These are phyloP conservation scores for Lactifluus rugatus DNA, from an alignment of 768 basidiomycete species.

Conservation along the genomic window DNA sequence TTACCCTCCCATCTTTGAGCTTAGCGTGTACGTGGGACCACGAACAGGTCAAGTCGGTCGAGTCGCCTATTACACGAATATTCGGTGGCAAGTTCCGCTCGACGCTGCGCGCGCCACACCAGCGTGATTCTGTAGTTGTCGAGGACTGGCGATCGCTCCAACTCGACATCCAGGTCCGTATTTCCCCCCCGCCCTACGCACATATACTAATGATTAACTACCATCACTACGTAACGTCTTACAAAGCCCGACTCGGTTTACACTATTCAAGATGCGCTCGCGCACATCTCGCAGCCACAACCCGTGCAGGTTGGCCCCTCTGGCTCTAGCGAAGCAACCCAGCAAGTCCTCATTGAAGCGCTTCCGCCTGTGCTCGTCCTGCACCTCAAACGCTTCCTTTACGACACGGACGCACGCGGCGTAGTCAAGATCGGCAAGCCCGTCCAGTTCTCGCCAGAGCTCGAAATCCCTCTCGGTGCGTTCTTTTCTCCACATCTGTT, in stretches of 20 bases:
- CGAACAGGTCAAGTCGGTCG: conserved; percentile 59
- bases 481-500: neutral
- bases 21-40: neutral
- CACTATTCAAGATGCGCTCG: conserved; percentile 76
- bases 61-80: conserved; percentile 83
- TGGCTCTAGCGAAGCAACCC: conserved; percentile 55
- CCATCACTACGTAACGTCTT: no score
- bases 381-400: conserved; percentile 87
- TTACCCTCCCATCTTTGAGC: no score
- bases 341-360: conserved; percentile 66
- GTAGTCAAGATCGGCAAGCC: conserved; percentile 84
- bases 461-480: conserved; percentile 66
- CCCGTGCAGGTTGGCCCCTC: conserved; percentile 54
- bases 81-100: conserved; percentile 92
- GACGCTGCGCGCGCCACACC: conserved; percentile 67
- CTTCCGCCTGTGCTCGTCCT: conserved; percentile 79
- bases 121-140: conserved; percentile 77
- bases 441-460: conserved; percentile 63
- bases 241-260: conserved; percentile 59
- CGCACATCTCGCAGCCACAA: conserved; percentile 69
- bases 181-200: neutral
- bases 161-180: conserved; percentile 74
- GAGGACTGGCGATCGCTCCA: conserved; percentile 88
- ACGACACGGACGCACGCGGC: conserved; percentile 62
- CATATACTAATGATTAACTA: neutral